These are phyloP conservation scores for Capillidium heterosporum DNA, from an alignment of 371 early-diverging fungal species.

Conservation along the genomic window DNA sequence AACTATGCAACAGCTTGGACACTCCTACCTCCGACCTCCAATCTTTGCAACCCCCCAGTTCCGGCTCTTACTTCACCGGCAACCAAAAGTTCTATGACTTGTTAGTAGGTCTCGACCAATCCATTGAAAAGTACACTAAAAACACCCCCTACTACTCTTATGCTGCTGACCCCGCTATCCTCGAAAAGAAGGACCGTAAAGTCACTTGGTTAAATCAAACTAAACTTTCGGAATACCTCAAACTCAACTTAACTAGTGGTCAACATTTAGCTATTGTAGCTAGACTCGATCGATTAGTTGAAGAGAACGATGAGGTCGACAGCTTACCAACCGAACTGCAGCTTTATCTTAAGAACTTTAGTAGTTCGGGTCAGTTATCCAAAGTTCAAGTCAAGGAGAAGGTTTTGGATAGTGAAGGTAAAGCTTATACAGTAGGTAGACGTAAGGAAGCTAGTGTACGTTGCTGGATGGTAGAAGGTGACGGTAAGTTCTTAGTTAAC, in stretches of 20 bases:
- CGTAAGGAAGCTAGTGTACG: slow-evolving; percentile 71
- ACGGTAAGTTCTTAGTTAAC: slow-evolving; percentile 63
- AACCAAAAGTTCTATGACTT: slow-evolving; percentile 63
- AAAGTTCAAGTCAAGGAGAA: slow-evolving; percentile 16
- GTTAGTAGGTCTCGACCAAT: slow-evolving; percentile 43
- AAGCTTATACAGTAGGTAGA: slow-evolving; percentile 62
- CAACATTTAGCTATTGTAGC: slow-evolving; percentile 36
- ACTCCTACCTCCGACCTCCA: too few relatives aligned
- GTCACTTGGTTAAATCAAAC: slow-evolving; percentile 29
- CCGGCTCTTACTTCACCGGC: slow-evolving; percentile 76
- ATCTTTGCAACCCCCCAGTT: too few relatives aligned
- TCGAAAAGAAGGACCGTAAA: slow-evolving; percentile 10
- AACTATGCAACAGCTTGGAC: too few relatives aligned
- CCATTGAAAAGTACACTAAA: slow-evolving; percentile 26
- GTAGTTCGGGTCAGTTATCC: slow-evolving; percentile 14
- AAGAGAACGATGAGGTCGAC: neutral
- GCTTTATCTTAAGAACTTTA: slow-evolving; percentile 20
- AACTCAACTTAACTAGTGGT: slow-evolving; percentile 35
- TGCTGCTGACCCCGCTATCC: too few relatives aligned
- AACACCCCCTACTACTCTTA: slow-evolving; percentile 8
- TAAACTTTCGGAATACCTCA: slow-evolving; percentile 28
- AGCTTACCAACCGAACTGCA: neutral
- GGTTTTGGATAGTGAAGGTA: slow-evolving; percentile 49
- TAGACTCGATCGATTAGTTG: slow-evolving; percentile 20
- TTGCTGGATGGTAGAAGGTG: slow-evolving; percentile 57